Evolutionary conservation across 352 stramenopile genomes (phyloP), one percentile per base, ranked within the genome.

Genomic region (Peronospora farinosa): DNA sequence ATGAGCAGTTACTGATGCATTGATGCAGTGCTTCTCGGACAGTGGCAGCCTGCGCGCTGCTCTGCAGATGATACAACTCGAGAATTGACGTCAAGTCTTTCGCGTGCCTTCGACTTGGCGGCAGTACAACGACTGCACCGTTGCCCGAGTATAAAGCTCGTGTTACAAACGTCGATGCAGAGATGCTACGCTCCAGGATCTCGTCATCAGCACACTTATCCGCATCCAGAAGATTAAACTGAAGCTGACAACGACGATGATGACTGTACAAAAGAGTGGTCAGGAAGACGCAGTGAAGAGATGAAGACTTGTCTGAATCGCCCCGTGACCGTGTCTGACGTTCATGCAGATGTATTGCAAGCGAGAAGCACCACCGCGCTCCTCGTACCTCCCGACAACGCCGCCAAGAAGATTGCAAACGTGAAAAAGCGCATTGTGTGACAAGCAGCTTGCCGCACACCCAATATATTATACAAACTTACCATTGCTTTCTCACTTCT

Each of bases 301-400:
- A 28, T 23, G 7, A 21, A 61, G 27, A 61, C 54, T 40, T 77
- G 61, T 40, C 51, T 59, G 17, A 54, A 54, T 31, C 64, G 59
- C 5, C 49, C 58, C 13, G 27, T 73, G 19, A 51, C 39, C 21
- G 65, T 69, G 36, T 38, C 53, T 88, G 23, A 77, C 79, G 16
- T 88, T 77, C 50, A 88, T 88, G 79, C 63, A 85, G 53, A 67
- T 49, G 5, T 88, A 87, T 54, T 80, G 67, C 51, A 66, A 66
- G 4, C 64, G 67, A 12, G 74, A 83, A 13, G 75, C 79, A 11
- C 75, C 73, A 2, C 74, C 75, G 11, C 87, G 86, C 57, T 57
- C 66, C 1, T 77, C 74, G 30, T 90, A 88, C 32, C 47, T 82
- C 13, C 44, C 46, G 8, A 48, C 9, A 53, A 47, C 15, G 17